phyloP scores from a whole-genome alignment of 495 filamentous ascomycete genomes.

The Lasiosphaeria miniovina region DNA sequence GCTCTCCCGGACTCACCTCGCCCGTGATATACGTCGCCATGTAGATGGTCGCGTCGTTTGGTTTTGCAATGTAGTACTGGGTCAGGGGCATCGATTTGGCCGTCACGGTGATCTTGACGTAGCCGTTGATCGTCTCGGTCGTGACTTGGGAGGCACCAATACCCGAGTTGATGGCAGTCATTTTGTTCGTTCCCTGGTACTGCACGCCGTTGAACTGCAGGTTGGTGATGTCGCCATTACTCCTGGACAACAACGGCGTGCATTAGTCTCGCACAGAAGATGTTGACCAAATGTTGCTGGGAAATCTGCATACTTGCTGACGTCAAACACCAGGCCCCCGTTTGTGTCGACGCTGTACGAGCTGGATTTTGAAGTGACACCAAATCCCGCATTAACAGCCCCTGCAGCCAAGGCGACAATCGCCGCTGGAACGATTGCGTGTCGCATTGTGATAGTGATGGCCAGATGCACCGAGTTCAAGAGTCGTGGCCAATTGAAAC shows the following conservation, averaged over 20 bases:
- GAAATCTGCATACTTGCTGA: conserved; percentile 23
- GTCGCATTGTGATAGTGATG: neutral
- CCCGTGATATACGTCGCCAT: conserved; percentile 60
- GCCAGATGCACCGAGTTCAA: no score
- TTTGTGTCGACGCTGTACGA: conserved; percentile 33
- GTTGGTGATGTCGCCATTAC: conserved; percentile 56
- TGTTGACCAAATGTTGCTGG: neutral
- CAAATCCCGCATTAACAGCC: conserved; percentile 17
- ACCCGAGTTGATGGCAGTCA: conserved; percentile 56
- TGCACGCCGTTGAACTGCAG: conserved; percentile 54
- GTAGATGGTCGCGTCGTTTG: conserved; percentile 52
- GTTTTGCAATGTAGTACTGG: conserved; percentile 55
- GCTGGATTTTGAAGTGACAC: conserved; percentile 26
- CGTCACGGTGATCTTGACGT: conserved; percentile 53
- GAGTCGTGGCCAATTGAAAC: no score
- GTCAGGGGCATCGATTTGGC: conserved; percentile 47
- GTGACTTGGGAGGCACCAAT: conserved; percentile 52
- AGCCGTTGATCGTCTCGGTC: conserved; percentile 38
- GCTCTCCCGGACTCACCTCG: conserved; percentile 54
- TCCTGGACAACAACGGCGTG: conserved; percentile 14
- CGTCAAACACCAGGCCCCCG: conserved; percentile 48
- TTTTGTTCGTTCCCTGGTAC: conserved; percentile 48
- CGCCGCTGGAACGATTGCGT: neutral
- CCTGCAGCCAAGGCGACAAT: conserved; percentile 2
- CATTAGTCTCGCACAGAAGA: neutral